Conservation (phyloP, 2,329 filamentous ascomycete species). For the Ophiocordyceps camponoti-floridani region DNA sequence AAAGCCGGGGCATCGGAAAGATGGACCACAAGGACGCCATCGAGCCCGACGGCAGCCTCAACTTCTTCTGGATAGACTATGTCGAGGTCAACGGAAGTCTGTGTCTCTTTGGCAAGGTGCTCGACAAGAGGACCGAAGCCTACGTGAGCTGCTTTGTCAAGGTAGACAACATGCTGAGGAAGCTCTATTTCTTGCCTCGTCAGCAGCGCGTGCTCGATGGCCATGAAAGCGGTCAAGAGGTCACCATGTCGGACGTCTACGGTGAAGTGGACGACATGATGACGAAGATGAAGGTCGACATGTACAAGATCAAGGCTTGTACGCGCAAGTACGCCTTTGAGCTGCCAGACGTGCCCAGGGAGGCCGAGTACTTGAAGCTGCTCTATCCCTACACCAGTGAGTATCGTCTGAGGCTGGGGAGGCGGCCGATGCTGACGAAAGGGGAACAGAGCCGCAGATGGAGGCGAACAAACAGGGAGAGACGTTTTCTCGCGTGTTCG, state of each 20-base stretch:
- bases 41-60: slow-evolving; percentile 81
- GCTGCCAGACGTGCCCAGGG: slow-evolving; percentile 66
- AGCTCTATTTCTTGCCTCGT: slow-evolving; percentile 83
- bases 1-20: slow-evolving; percentile 55
- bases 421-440: slow-evolving; percentile 4
- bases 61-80: slow-evolving; percentile 96
- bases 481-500: slow-evolving; percentile 89
- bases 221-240: slow-evolving; percentile 53
- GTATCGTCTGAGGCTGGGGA: slow-evolving; percentile 4
- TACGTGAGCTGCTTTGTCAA: slow-evolving; percentile 93
- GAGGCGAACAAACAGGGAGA: slow-evolving; percentile 57
- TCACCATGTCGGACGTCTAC: slow-evolving; percentile 81
- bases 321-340: slow-evolving; percentile 93
- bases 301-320: slow-evolving; percentile 88
- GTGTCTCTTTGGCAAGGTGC: slow-evolving; percentile 89
- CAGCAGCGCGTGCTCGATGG: slow-evolving; percentile 38
- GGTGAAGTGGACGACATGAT: slow-evolving; percentile 77
- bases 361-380: slow-evolving; percentile 86
- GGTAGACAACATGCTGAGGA: slow-evolving; percentile 82
- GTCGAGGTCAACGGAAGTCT: slow-evolving; percentile 80
- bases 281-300: slow-evolving; percentile 66
- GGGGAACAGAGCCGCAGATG: slow-evolving; percentile 40
- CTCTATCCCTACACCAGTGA: slow-evolving; percentile 79
- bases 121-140: slow-evolving; percentile 62
- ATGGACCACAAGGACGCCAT: slow-evolving; percentile 68